phyloP scores from a whole-genome alignment of 1,284 basidiomycete species.

The Peniophora sp. region DNA sequence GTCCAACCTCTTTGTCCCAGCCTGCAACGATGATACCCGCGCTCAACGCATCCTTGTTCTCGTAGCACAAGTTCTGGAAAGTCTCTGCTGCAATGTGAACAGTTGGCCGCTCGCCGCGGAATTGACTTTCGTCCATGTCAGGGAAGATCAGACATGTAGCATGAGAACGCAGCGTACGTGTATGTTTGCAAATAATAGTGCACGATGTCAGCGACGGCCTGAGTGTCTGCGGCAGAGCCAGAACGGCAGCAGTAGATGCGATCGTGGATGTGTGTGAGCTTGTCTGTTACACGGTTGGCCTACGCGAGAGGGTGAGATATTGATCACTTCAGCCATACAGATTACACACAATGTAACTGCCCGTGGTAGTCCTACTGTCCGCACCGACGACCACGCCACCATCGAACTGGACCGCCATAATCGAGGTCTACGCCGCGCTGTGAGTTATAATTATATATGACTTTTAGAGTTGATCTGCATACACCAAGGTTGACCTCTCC shows the following conservation, averaged over 20 bases:
- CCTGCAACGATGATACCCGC: constrained; percentile 99
- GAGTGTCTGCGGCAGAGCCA: constrained; percentile 96
- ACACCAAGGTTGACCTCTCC: constrained; percentile 95
- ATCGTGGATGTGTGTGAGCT: constrained; percentile 94
- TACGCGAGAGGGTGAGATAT: constrained; percentile 18
- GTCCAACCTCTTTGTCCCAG: constrained; percentile 92
- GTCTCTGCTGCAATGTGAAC: constrained; percentile 79
- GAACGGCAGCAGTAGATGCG: constrained; percentile 99
- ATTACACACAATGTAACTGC: constrained; percentile 82
- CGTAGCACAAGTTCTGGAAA: constrained; percentile 90
- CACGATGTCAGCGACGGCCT: constrained; percentile 91
- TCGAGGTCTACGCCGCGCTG: constrained; percentile 69
- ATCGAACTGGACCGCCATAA: constrained; percentile 98
- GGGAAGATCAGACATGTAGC: no score
- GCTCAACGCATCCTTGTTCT: constrained; percentile 84
- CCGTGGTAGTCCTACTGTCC: constrained; percentile 95
- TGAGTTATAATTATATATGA: not conserved
- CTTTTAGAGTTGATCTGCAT: constrained; percentile 14
- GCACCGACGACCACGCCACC: constrained; percentile 95
- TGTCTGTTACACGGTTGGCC: constrained; percentile 99
- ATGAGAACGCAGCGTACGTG: constrained; percentile 37
- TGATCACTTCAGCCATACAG: not conserved
- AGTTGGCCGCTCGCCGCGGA: constrained; percentile 60
- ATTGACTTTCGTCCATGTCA: constrained; percentile 67
- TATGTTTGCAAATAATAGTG: constrained; percentile 84